phyloP scores from a whole-genome alignment of 75 land plant genomes.

The Adiantum capillusveneris region DNA sequence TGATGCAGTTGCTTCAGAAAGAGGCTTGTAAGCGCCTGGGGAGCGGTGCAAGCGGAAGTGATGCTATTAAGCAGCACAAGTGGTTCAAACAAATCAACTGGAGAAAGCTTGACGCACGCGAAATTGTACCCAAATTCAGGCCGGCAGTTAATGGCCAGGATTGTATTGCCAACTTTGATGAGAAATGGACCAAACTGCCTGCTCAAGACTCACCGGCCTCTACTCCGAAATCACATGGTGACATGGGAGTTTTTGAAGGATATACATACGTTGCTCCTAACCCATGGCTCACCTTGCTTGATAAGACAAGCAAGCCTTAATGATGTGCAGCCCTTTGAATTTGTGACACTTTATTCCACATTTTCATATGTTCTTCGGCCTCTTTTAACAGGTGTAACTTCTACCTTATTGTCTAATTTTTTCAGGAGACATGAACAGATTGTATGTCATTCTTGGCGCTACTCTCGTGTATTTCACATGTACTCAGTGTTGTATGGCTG shows the following conservation, averaged over 20 bases:
- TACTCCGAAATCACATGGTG: conserved; percentile 51
- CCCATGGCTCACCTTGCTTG: conserved; percentile 22
- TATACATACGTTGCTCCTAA: conserved; percentile 77
- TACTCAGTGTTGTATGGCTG: no score
- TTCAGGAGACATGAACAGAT: no score
- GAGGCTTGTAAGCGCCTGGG: conserved; percentile 86
- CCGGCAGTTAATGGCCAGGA: conserved; percentile 70
- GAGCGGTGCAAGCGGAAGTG: conserved; percentile 61
- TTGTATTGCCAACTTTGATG: conserved; percentile 90
- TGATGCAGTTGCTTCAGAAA: conserved; percentile 83
- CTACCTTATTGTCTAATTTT: no score
- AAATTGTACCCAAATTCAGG: conserved; percentile 69
- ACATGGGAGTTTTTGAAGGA: conserved; percentile 39
- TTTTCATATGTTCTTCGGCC: no score
- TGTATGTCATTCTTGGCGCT: no score
- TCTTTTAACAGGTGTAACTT: no score
- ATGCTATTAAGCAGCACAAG: conserved; percentile 83
- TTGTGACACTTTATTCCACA: no score
- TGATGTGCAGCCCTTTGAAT: no score
- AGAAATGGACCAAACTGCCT: conserved; percentile 77
- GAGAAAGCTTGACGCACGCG: conserved; percentile 73
- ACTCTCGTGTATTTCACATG: no score
- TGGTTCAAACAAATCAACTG: conserved; percentile 96
- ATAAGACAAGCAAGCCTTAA: no score
- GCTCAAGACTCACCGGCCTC: conserved; percentile 70